Evolutionary conservation across 2,329 filamentous ascomycete species (phyloP), one percentile per base, ranked within the genome.

Genomic region (Verticillium longisporum): DNA sequence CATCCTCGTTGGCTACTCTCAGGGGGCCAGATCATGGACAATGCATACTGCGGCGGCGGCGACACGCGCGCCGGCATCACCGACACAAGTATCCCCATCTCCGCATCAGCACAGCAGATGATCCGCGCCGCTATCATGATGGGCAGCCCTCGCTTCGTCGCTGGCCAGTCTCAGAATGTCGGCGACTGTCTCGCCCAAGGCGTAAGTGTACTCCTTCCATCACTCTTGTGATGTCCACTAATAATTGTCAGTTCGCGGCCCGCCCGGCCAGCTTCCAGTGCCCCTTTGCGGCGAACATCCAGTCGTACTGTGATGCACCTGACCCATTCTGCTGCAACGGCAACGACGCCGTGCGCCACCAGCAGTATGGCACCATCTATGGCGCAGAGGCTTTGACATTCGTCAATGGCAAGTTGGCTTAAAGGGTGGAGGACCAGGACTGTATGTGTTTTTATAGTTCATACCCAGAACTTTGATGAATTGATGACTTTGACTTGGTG

Each of bases 71-170:
- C 78, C 57, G 77, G 78, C 31, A 77, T 78, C 62, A 70, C 74
- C 1, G 76, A 76, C 55, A 77, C 79, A 1, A 74, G 75, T 0
- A 73, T 79, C 1, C 73, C 74, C 1, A 70, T 83, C 5, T 75
- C 74, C 2, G 73, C 77, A 0, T 76, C 73, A 6, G 82, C 84
- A 2, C 72, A 86, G 6, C 73, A 72, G 3, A 80, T 80, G 68
- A 81, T 89, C 66, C 87, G 86, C 71, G 87, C 83, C 0, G 83
- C 81, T 13, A 87, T 89, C 65, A 84, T 88, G 69, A 83, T 88
- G 80, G 87, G 86, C 5, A 80, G 87, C 67, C 87, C 87, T 4
- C 78, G 85, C 62, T 83, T 83, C 66, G 75, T 78, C 11, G 71
- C 73, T 6, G 85, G 84, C 0, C 71, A 86, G 37, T 69, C 83